Base-by-base conservation (phyloP, 345 rosid genomes). In the Rhodamnia argentea region DNA sequence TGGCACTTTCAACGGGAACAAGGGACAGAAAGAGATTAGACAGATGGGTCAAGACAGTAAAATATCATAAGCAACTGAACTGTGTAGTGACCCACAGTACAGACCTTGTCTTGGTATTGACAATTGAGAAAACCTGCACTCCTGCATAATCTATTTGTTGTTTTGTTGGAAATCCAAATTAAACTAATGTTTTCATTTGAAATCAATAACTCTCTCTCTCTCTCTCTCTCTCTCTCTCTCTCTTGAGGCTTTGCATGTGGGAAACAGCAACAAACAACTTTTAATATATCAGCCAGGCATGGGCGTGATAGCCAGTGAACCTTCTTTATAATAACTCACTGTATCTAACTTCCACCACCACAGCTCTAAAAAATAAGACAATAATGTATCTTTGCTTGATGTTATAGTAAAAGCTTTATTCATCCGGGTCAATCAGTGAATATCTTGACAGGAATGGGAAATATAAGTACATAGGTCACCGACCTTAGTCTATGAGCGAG, bases 241-340 rank as follows among this genome's bases (percentile, higher is more conserved):
- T 56, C n/a, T 23, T 56, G n/a, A 56, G 89, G 55, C 82, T 81
- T 56, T 83, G 88, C 92, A 89, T 89, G 91, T 90, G 94, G 86
- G 81, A 81, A 89, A 90, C 86, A 86, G 78, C 85, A 44, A 26
- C 58, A 74, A 83, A 52, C 51, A 62, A 62, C 10, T 23, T 57
- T 82, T 60, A 75, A 27, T 70, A 13, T 10, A 82, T 59, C 24
- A 47, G 81, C 83, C 91, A 75, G 75, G 53, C 86, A 86, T 70
- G 18, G 81, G 81, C 47, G 44, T 64, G 37, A 32, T 75, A 60
- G 74, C 86, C 75, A 86, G 86, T 60, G 89, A 89, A 86, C 82
- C 87, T 62, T 82, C 85, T 85, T 82, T 86, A 7, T 86, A 86
- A 53, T 84, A 86, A 55, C 56, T 84, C 86, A 82, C 62, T 18